phyloP scores from a whole-genome alignment of 805 yeast genomes.

The Kockiozyma suomiensis region DNA sequence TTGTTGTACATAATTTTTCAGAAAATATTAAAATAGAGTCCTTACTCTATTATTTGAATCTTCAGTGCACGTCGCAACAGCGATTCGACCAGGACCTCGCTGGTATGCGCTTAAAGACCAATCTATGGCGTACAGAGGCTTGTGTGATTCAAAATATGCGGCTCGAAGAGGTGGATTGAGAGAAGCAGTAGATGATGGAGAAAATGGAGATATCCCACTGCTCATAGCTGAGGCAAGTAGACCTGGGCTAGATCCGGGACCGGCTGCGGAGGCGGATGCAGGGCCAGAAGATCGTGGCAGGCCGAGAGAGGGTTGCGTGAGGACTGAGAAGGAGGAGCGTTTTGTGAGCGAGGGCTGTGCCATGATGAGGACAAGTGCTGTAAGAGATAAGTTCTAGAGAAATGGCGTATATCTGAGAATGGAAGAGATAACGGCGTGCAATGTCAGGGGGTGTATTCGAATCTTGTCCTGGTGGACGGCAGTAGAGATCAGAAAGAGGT shows the following conservation, averaged over 20 bases:
- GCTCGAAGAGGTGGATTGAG: conserved; percentile 16
- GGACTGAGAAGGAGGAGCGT: conserved; percentile 25
- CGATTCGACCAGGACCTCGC: conserved; percentile 54
- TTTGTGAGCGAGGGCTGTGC: conserved; percentile 25
- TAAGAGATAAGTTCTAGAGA: not conserved
- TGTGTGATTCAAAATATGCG: conserved; percentile 52
- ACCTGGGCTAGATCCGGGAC: conserved; percentile 1
- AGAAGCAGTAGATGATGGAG: not conserved
- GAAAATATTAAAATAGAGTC: not conserved
- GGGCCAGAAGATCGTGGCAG: conserved; percentile 9
- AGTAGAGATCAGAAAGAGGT: no score
- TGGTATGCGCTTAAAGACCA: conserved; percentile 50
- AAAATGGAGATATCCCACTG: not conserved
- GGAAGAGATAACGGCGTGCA: no score
- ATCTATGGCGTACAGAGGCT: conserved; percentile 56
- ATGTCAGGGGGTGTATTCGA: no score
- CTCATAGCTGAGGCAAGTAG: conserved; percentile 8
- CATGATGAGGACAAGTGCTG: not conserved
- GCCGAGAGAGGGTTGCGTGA: conserved; percentile 15
- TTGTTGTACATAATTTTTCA: not conserved
- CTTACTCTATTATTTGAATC: conserved; percentile 65
- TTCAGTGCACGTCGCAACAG: conserved; percentile 78
- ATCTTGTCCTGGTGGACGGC: no score
- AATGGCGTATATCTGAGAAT: not conserved
- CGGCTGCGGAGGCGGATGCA: conserved; percentile 8